Conservation (phyloP, 2,329 filamentous ascomycete species). For the Diatrype stigma region DNA sequence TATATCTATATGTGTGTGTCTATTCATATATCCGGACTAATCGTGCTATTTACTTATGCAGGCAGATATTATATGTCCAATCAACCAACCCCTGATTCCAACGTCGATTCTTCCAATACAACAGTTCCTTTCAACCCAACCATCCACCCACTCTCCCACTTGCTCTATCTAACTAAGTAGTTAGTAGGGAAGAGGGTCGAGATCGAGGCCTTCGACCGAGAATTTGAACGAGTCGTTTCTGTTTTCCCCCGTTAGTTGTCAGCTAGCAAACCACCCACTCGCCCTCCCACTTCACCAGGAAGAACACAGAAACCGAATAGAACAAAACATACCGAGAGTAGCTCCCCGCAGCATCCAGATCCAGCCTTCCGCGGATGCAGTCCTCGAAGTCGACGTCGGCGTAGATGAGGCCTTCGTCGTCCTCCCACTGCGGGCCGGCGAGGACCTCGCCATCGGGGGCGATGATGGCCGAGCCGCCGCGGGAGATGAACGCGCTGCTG, state of each 20-base stretch:
- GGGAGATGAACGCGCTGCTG: slow-evolving; percentile 48
- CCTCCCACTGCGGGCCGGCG: slow-evolving; percentile 79
- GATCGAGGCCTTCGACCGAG: slow-evolving; percentile 53
- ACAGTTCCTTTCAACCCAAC: too few species aligned
- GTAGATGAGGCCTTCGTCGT: slow-evolving; percentile 61
- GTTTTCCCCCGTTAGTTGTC: slow-evolving; percentile 6
- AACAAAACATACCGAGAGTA: slow-evolving; percentile 64
- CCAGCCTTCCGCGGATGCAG: slow-evolving; percentile 74
- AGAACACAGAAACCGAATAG: background rate
- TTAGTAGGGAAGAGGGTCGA: slow-evolving; percentile 53
- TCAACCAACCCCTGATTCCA: too few species aligned
- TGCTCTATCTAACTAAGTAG: background rate
- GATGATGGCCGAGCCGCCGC: slow-evolving; percentile 80
- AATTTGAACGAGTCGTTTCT: slow-evolving; percentile 61
- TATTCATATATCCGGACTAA: too few species aligned
- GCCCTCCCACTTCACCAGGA: too few species aligned
- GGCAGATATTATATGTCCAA: too few species aligned
- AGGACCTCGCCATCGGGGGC: slow-evolving; percentile 76
- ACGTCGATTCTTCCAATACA: too few species aligned
- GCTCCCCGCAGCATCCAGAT: slow-evolving; percentile 79
- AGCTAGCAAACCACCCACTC: too few species aligned
- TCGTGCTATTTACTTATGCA: too few species aligned
- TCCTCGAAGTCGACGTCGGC: slow-evolving; percentile 83
- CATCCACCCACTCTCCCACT: too few species aligned
- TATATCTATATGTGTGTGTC: too few species aligned